Percentiles rank a stretch among this genome's conserved stretches.
phyloP scores from a whole-genome alignment of 2,329 filamentous ascomycete genomes.

The Aspergillus tubingensis region DNA sequence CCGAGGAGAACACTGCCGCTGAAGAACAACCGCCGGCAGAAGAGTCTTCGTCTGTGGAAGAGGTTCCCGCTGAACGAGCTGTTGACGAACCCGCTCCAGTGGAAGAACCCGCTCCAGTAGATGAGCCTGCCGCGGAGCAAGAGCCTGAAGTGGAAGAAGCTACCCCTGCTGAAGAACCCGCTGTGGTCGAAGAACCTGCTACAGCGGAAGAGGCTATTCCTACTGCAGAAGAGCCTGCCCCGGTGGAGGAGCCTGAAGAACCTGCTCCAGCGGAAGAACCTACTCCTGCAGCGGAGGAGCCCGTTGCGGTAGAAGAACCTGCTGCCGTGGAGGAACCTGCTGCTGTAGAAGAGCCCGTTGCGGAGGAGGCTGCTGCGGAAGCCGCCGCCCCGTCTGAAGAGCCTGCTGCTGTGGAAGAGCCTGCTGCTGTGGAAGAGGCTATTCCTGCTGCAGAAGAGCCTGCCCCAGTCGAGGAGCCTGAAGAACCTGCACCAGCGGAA shows the following conservation, averaged over 20 bases:
- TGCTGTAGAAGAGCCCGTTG: constrained; percentile 7
- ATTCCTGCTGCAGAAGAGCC: constrained; percentile 2
- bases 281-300: constrained; percentile 1
- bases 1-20: constrained; percentile 20
- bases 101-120: constrained; percentile 1
- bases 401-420: constrained; percentile 3
- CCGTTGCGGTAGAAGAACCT: constrained; percentile 19
- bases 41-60: constrained; percentile 7
- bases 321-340: constrained; percentile 19
- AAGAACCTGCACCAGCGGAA: constrained; percentile 15
- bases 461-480: constrained; percentile 16
- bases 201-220: background rate
- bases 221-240: constrained; percentile 13
- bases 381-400: constrained; percentile 11
- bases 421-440: background rate
- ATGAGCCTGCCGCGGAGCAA: constrained; percentile 3
- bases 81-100: background rate
- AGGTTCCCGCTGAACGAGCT: constrained; percentile 20
- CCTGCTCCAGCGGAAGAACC: constrained; percentile 4
- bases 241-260: constrained; percentile 8
- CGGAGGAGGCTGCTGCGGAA: constrained; percentile 11
- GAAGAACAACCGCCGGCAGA: constrained; percentile 16
- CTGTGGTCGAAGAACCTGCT: constrained; percentile 6
- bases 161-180: constrained; percentile 4
- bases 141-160: background rate